Conservation (phyloP, 2,329 filamentous ascomycete species). For the Pseudogymnoascus sp. region DNA sequence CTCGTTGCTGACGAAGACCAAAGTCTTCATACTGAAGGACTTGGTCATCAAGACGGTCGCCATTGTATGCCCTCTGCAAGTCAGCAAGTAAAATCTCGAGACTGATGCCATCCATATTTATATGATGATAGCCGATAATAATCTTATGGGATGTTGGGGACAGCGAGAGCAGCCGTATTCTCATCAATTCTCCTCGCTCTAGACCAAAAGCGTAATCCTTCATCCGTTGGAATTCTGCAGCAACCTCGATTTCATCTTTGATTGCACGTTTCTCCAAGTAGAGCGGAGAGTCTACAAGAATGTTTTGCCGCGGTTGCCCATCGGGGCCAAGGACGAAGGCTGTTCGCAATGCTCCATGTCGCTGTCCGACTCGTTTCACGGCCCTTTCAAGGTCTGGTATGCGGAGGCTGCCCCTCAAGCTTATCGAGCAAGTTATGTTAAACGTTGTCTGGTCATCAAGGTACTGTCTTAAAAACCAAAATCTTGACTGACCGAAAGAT, state of each 20-base stretch:
- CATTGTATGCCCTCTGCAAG: slow-evolving; percentile 20
- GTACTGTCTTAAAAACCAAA: slow-evolving; percentile 23
- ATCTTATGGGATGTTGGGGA: slow-evolving; percentile 14
- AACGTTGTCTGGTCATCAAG: slow-evolving; percentile 23
- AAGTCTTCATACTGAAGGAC: background rate
- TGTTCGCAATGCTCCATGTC: slow-evolving; percentile 26
- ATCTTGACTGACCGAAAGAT: slow-evolving; percentile 16
- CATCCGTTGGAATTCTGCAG: slow-evolving; percentile 15
- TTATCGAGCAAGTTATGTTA: slow-evolving; percentile 20
- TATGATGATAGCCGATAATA: slow-evolving; percentile 23
- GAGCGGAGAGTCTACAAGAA: background rate
- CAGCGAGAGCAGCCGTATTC: background rate
- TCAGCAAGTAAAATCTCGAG: slow-evolving; percentile 21
- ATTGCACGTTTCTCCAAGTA: slow-evolving; percentile 2
- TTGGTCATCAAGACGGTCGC: background rate
- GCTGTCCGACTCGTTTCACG: slow-evolving; percentile 15
- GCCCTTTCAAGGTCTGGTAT: slow-evolving; percentile 19
- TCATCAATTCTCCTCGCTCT: slow-evolving; percentile 15
- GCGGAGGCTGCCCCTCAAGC: slow-evolving; percentile 20
- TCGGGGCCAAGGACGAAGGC: slow-evolving; percentile 16
- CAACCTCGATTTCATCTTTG: slow-evolving; percentile 13
- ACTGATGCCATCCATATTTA: slow-evolving; percentile 23
- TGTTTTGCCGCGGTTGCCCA: background rate
- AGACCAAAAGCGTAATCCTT: slow-evolving; percentile 18
- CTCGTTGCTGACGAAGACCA: background rate